Evolutionary conservation across 106 monocot species (phyloP), one percentile per base, ranked within the genome.

Genomic region (Apostasia shenzhenica): DNA sequence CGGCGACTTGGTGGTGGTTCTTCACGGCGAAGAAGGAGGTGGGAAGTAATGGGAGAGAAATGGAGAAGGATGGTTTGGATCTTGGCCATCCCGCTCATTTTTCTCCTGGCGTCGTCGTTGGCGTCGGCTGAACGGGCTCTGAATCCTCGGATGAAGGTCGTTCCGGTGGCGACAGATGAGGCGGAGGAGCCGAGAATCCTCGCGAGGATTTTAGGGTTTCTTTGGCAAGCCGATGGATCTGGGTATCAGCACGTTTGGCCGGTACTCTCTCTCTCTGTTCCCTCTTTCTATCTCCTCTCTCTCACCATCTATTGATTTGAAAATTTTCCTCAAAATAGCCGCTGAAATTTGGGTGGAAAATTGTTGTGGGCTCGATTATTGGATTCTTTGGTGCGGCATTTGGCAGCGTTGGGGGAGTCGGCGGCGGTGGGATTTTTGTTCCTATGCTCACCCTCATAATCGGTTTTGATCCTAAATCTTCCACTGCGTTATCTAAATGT

Each of bases 391-490:
- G 83, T 5, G 85, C 92, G 5, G 85, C 88, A 2, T 83, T 92
- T 13, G 88, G 85, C 42, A 92, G 92, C 39, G 85, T 92, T 6
- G 92, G 88, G 10, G 92, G 88, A 1, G 88, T 92, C 41, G 92
- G 92, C 3, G 85, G 88, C 1, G 85, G 83, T 9, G 88, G 88
- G 45, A 88, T 85, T 78, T 92, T 79, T 67, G 88, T 92, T 61
- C 92, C 92, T 6, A 92, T 88, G 92, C 75, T 92, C 7, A 75
- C 92, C 45, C 60, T 92, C 67, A 83, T 92, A 43, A 62, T 92
- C 42, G 88, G 92, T 45, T 92, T 92, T 41, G 88, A 92, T 72
- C 83, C 92, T 6, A 92, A 92, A 59, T 88, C 92, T 13, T 88
- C 92, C 0, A 85, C 88, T 1, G 88, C 92, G 2, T 56, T 92